A percentile compares a stretch with the other conserved stretches of the same genome.
Conservation (phyloP, 148 eudicot genomes). For the Camellia granthamiana region DNA sequence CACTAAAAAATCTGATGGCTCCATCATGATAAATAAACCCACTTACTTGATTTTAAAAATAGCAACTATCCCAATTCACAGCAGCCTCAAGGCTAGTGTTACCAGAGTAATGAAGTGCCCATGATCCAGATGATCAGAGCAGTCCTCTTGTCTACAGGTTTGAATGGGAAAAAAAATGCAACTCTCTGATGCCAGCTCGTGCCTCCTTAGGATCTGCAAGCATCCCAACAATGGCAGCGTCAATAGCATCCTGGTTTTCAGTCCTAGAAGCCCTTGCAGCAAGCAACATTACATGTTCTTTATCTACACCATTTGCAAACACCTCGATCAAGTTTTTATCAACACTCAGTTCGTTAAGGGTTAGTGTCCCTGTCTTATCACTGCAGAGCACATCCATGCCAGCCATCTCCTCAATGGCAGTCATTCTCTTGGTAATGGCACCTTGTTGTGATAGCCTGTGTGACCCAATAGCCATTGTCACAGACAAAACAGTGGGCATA, state of each 20-base stretch:
- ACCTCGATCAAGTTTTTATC: slow-evolving; percentile 87
- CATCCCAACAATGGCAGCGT: slow-evolving; percentile 87
- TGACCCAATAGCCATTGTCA: slow-evolving; percentile 98
- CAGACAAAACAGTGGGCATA: slow-evolving; percentile 94
- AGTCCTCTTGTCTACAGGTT: no score
- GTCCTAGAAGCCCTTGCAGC: slow-evolving; percentile 93
- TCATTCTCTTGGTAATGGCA: slow-evolving; percentile 99
- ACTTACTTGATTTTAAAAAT: no score
- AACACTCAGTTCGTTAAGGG: slow-evolving; percentile 84
- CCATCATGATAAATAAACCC: no score
- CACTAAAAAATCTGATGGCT: no score
- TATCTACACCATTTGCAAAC: slow-evolving; percentile 77
- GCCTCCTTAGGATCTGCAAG: slow-evolving; percentile 98
- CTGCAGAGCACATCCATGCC: slow-evolving; percentile 99
- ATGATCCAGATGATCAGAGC: no score
- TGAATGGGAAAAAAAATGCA: no score
- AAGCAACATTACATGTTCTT: slow-evolving; percentile 68
- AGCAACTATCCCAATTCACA: no score
- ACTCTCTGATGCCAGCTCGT: no score
- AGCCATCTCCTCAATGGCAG: slow-evolving; percentile 98
- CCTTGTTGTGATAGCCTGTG: slow-evolving; percentile 94
- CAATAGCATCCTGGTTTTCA: slow-evolving; percentile 96
- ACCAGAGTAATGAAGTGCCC: no score
- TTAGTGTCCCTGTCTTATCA: slow-evolving; percentile 95
- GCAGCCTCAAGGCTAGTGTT: no score